A percentile compares a stretch with the other conserved stretches of the same genome.
Conservation (phyloP, 2,329 filamentous ascomycete species). For the Cladosporium sp. region DNA sequence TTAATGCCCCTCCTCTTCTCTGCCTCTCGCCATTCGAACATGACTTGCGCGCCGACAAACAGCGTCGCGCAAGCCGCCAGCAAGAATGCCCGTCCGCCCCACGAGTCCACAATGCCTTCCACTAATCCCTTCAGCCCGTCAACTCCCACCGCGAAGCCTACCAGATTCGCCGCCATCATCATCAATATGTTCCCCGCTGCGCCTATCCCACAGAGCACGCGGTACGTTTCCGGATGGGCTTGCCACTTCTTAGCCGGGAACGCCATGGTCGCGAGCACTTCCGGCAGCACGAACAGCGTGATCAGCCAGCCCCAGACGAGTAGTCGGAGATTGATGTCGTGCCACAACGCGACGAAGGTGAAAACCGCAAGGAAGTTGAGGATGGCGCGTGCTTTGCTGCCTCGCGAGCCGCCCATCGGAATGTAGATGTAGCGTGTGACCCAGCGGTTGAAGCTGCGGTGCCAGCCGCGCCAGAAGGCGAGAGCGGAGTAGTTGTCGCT, state of each 20-base stretch:
- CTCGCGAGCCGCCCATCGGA: constrained; percentile 68
- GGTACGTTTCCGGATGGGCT: constrained; percentile 62
- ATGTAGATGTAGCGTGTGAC: constrained; percentile 89
- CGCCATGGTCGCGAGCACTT: constrained; percentile 63
- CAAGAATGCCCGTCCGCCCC: constrained; percentile 69
- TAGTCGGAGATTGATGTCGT: constrained; percentile 86
- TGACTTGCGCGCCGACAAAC: constrained; percentile 82
- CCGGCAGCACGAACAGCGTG: constrained; percentile 86
- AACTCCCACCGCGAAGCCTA: constrained; percentile 87
- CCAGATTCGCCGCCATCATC: constrained; percentile 93
- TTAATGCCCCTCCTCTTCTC: constrained; percentile 77
- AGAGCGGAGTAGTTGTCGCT: constrained; percentile 88
- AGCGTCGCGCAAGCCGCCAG: constrained; percentile 63
- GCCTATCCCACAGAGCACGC: constrained; percentile 72
- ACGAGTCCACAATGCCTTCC: constrained; percentile 67
- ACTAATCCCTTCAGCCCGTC: constrained; percentile 78
- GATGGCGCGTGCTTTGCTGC: constrained; percentile 52
- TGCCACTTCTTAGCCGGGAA: constrained; percentile 73
- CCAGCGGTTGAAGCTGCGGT: constrained; percentile 92
- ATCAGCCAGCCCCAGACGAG: constrained; percentile 97
- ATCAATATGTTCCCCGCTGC: constrained; percentile 80
- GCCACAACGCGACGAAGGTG: constrained; percentile 96
- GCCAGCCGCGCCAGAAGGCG: constrained; percentile 94
- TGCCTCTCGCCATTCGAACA: constrained; percentile 89
- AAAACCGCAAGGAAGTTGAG: constrained; percentile 80